Conservation (phyloP, 169 alveolate genomes). For the Eimeria maxima region DNA sequence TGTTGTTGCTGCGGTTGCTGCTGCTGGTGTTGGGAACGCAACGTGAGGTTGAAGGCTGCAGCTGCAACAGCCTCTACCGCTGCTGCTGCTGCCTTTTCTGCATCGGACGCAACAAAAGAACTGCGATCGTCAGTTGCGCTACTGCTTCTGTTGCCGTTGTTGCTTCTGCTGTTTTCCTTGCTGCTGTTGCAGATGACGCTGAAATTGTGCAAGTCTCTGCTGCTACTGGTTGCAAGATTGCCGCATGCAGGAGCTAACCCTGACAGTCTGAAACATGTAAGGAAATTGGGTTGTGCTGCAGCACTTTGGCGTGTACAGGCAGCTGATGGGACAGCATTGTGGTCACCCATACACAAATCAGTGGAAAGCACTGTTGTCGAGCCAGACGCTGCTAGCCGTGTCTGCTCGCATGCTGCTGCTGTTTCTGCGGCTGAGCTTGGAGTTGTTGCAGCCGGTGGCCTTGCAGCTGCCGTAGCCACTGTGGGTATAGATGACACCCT, state of each 20-base stretch:
- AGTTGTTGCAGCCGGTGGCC: constrained; percentile 23
- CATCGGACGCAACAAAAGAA: not conserved
- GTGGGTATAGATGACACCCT: not conserved
- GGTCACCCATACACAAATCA: not conserved
- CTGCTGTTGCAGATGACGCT: constrained; percentile 31
- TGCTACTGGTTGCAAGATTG: not conserved
- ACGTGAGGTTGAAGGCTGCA: constrained; percentile 21
- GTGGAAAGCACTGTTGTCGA: not conserved
- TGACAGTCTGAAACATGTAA: not conserved
- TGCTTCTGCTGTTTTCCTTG: not conserved
- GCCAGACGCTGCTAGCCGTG: not conserved
- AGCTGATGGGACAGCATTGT: not conserved
- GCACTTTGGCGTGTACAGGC: not conserved
- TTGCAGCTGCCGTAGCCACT: constrained; percentile 8
- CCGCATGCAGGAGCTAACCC: not conserved
- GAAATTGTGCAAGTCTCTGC: not conserved
- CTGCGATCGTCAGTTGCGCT: not conserved
- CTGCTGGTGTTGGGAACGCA: not conserved
- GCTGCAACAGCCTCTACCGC: constrained; percentile 75
- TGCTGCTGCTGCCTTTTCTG: constrained; percentile 54
- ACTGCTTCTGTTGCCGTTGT: not conserved
- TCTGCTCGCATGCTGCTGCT: constrained; percentile 17
- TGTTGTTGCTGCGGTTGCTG: not conserved
- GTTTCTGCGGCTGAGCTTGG: not conserved
- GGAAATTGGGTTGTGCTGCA: not conserved